Percentiles rank a stretch among this genome's conserved stretches.
phyloP scores from a whole-genome alignment of 129 eudicot species.

The Sambucus nigra region DNA sequence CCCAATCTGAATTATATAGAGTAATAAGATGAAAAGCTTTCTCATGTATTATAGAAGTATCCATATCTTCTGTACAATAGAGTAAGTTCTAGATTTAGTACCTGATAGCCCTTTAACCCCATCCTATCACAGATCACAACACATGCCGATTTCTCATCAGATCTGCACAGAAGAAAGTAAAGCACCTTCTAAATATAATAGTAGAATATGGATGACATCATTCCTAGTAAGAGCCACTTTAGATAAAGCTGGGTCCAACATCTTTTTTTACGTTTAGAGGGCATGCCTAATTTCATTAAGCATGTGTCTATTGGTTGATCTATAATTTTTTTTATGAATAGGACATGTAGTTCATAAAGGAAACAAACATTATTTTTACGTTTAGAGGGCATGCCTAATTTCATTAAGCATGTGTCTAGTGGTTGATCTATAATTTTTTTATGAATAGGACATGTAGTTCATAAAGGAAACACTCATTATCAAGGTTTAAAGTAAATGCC shows the following conservation, averaged over 20 bases:
- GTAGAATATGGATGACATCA: not conserved
- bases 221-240: not conserved
- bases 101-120: slow-evolving; percentile 96
- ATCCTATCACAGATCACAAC: slow-evolving; percentile 77
- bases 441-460: too few relatives aligned
- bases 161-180: slow-evolving; percentile 36
- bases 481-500: not conserved
- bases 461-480: too few relatives aligned
- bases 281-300: not conserved
- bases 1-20: slow-evolving; percentile 60
- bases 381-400: not conserved
- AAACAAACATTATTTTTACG: too few relatives aligned
- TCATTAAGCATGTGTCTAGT: too few relatives aligned
- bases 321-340: too few relatives aligned
- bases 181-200: slow-evolving; percentile 1
- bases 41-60: not conserved
- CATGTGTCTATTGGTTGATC: too few relatives aligned
- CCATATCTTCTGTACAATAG: not conserved
- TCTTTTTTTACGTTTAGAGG: not conserved
- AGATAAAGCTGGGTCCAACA: not conserved
- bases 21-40: slow-evolving; percentile 12
- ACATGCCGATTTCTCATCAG: slow-evolving; percentile 90
- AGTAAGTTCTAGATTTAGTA: slow-evolving; percentile 18
- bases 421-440: too few relatives aligned
- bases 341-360: too few relatives aligned